Base-by-base conservation (phyloP, 768 basidiomycete genomes). In the Suillus brevipes region DNA sequence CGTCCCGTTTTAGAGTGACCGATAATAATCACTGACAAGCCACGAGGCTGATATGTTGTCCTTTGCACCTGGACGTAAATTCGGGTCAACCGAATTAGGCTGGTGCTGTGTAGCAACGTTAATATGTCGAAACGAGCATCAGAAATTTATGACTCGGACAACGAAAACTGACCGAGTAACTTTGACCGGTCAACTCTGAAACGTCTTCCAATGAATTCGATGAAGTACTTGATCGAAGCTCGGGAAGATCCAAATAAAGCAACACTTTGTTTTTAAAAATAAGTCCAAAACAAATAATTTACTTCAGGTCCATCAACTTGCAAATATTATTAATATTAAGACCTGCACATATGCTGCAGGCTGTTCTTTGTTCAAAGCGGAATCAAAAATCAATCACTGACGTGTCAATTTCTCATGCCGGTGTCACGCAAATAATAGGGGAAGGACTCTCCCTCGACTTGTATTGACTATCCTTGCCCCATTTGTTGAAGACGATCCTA, bases 1-100 rank as follows among this genome's bases (percentile, higher is more conserved):
- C 66, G 62, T 66, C 73, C 64, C 63, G 53, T 66, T 53, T 73
- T 63, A 66, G 60, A 62, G 31, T 45, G 64, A 42, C 57, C 18
- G 57, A 40, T 59, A 31, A 59, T 59, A 59, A 59, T 40, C 37
- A 58, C 18, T 40, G 38, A 59, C 25, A 59, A 42, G 57, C 57
- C 57, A 59, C 57, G 57, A 59, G 57, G 57, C 38, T 55, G 53
- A 55, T 55, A 55, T 55, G 57, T 59, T 12, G 57, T 59, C 10
- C 25, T 59, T 18, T 59, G 25, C 25, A 25, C 9, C 57, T 10
- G 38, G 18, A 59, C 38, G 57, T 59, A 59, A 59, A 59, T 40
- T 16, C 38, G 57, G 57, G 57, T 59, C 25, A 59, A 59, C 38
- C 38, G 57, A 28, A 40, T 59, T 40, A 59, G 57, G 10, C 18